These are phyloP conservation scores for Sordariomycetes sp. DNA, from an alignment of 2,329 filamentous ascomycete genomes.

Conservation along the genomic window DNA sequence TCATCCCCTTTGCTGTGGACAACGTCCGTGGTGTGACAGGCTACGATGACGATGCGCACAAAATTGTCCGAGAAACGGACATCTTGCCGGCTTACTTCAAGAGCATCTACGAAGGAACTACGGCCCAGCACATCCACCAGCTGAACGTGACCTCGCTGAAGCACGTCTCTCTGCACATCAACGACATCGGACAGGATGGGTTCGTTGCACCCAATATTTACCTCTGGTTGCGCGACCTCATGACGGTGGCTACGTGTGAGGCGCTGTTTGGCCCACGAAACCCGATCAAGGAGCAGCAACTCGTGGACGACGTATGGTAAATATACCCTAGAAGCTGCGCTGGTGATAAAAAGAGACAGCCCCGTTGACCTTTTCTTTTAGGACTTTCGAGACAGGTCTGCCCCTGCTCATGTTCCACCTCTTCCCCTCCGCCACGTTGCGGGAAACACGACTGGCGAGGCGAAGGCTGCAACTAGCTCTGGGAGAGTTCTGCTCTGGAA, in stretches of 20 bases:
- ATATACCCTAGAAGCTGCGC: conserved; percentile 3
- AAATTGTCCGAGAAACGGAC: conserved; percentile 10
- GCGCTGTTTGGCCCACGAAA: conserved; percentile 36
- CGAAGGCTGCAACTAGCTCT: conserved; percentile 13
- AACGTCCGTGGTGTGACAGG: conserved; percentile 26
- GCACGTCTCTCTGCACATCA: conserved; percentile 19
- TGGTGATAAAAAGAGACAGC: not conserved
- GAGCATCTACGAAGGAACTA: conserved; percentile 21
- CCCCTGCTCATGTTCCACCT: conserved; percentile 16
- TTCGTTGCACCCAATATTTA: conserved; percentile 20
- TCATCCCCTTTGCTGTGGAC: conserved; percentile 29
- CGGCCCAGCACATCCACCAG: conserved; percentile 18
- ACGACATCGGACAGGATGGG: conserved; percentile 8
- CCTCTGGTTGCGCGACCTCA: conserved; percentile 15
- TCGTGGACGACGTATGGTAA: conserved; percentile 29
- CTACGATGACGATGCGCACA: conserved; percentile 16
- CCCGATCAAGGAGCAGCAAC: too few relatives aligned
- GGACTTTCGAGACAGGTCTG: conserved; percentile 19
- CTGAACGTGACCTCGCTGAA: conserved; percentile 25
- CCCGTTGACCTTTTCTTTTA: conserved; percentile 7
- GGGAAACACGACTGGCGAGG: conserved; percentile 13
- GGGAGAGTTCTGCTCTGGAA: conserved; percentile 17
- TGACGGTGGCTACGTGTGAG: conserved; percentile 19
- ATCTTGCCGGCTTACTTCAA: conserved; percentile 24
- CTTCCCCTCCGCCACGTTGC: conserved; percentile 13